phyloP scores from a whole-genome alignment of 139 green algal genomes.

The Chlamydomonas sphaeroides region DNA sequence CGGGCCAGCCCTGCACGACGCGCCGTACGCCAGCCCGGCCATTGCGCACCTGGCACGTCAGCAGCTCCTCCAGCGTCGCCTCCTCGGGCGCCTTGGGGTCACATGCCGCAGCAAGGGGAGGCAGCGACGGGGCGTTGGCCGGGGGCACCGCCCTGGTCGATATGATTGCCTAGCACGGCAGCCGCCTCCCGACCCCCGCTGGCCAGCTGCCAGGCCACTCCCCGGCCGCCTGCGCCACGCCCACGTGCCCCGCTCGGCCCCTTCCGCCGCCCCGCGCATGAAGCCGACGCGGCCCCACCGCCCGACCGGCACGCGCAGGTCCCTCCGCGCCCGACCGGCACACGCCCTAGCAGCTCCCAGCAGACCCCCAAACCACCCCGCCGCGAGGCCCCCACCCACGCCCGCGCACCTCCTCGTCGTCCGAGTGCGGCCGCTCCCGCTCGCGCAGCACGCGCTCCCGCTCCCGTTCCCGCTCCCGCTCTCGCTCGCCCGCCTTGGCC shows the following conservation, averaged over 20 bases:
- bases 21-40: background rate
- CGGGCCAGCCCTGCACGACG: background rate
- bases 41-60: constrained; percentile 8
- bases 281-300: no score
- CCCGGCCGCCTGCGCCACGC: no score
- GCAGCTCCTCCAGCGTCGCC: constrained; percentile 40
- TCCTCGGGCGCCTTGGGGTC: constrained; percentile 7
- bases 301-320: background rate
- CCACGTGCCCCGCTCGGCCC: no score
- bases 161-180: no score
- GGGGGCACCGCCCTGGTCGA: no score
- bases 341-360: background rate
- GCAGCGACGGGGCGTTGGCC: no score
- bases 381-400: no score
- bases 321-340: background rate
- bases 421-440: constrained; percentile 2
- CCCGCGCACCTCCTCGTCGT: constrained; percentile 23
- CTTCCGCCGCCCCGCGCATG: no score
- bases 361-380: no score
- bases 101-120: background rate
- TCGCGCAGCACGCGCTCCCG: no score
- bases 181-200: no score
- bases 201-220: no score
- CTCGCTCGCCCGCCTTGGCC: background rate
- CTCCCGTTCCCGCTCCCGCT: constrained; percentile 1